Base-by-base conservation (phyloP, 306 rosid genomes). In the Comarum palustre region DNA sequence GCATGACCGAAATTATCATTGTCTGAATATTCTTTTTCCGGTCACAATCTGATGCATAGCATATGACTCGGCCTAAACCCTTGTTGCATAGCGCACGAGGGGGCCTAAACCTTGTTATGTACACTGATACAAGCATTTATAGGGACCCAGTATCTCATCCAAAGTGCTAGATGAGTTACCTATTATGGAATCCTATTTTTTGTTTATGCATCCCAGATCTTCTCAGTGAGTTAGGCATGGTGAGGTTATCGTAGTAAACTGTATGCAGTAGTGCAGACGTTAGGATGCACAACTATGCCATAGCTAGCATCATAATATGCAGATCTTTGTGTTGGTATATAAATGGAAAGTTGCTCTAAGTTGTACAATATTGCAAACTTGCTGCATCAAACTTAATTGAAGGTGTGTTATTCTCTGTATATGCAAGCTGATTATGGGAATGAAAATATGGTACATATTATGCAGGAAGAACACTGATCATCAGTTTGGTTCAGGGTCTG, bases 381-480 rank as follows among this genome's bases (percentile, higher is more conserved):
- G 47, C 19, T 67, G 4, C 46, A n/a, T 8, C n/a, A 75, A 55
- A 55, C 32, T 19, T 50, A 3, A 42, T 20, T 25, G 45, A 27
- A 65, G 32, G n/a, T n/a, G 77, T 29, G 22, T 63, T 31, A 22
- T 27, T 5, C 63, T 66, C 25, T 19, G 48, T 58, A 1, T 2
- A 12, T 25, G 19, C 32, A 51, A 7, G 6, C n/a, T 31, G 41
- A 42, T n/a, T 59, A 68, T 71, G 31, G 63, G 76, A 16, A 73
- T 70, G 19, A 29, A 45, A 16, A 38, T 69, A 74, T 54, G 4
- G 54, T 25, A 12, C 34, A 57, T 66, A 20, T 19, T 73, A 65
- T 77, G 25, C 83, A 91, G 99, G 99, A 83, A 83, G 55, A 81
- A 88, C 76, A 78, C 78, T 19, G 32, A 90, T 79, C 91, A 94